A percentile compares a stretch with the other conserved stretches of the same genome.
Conservation (phyloP, 768 basidiomycete species). For the Leucocoprinus birnbaumii region DNA sequence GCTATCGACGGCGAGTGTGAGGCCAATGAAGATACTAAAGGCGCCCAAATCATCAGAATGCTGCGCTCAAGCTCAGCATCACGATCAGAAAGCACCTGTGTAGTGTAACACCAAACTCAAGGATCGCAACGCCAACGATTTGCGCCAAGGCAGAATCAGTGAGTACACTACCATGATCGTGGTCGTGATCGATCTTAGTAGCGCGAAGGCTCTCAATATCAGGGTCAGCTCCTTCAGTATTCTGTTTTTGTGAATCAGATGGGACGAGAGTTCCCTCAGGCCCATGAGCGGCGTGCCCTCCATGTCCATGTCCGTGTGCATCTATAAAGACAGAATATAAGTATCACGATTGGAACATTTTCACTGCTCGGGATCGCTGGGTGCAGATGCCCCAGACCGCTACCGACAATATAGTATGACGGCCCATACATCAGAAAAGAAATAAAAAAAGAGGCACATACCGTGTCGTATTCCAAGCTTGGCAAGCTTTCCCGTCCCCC, state of each 20-base stretch:
- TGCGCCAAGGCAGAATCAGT: slow-evolving; percentile 58
- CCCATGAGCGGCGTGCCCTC: slow-evolving; percentile 66
- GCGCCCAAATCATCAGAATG: slow-evolving; percentile 2
- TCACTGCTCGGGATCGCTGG: background rate
- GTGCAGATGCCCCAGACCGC: background rate
- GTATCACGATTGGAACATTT: background rate
- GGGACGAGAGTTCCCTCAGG: slow-evolving; percentile 42
- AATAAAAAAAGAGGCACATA: slow-evolving; percentile 28
- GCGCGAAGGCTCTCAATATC: slow-evolving; percentile 23
- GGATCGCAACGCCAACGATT: slow-evolving; percentile 82
- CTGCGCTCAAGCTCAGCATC: background rate
- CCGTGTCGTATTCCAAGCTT: slow-evolving; percentile 64
- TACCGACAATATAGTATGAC: background rate
- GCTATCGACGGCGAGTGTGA: slow-evolving; percentile 88
- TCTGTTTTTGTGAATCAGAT: slow-evolving; percentile 10
- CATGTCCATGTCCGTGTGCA: slow-evolving; percentile 61
- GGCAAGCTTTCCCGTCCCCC: slow-evolving; percentile 72
- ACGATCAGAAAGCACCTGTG: slow-evolving; percentile 53
- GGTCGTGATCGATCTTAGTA: slow-evolving; percentile 18
- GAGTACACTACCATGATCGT: slow-evolving; percentile 15
- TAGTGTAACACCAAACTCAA: slow-evolving; percentile 91
- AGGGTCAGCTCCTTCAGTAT: slow-evolving; percentile 17
- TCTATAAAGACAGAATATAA: slow-evolving; percentile 34
- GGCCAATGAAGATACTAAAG: slow-evolving; percentile 73
- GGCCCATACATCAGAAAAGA: background rate